Base-by-base conservation (phyloP, 2,329 filamentous ascomycete species). In the Pyrenophora seminiperda region DNA sequence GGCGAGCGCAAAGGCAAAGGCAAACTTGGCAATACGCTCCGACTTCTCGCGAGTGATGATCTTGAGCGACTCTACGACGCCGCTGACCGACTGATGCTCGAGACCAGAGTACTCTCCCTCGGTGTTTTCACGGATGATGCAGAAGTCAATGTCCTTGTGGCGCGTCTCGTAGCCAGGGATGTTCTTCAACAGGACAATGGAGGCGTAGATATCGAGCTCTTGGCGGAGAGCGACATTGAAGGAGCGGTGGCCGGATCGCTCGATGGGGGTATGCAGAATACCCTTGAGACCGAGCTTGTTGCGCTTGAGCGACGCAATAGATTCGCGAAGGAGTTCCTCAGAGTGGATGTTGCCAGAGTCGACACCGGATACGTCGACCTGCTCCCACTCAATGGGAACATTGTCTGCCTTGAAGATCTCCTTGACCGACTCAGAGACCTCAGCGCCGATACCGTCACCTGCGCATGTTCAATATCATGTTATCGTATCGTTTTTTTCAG, bases 91-190 rank as follows among this genome's bases (percentile, higher is more conserved):
- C 83, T 97, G 93, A 82, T 99, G 94, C 84, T 99, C 94, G 57
- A 99, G 87, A 56, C 94, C 94, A 61, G 91, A 97, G 84, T 99
- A 99, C 83, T 99, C 94, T 73, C 94, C 94, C 84, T 99, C 94
- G 73, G 94, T 99, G 84, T 99, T 99, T 83, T 99, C 94, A 80
- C 94, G 94, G 79, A 99, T 97, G 79, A 99, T 97, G 86, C 92
- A 96, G 66, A 97, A 86, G 77, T 99, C 94, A 75, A 99, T 90
- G 77, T 94, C 85, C 78, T 96, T 88, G 84, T 99, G 94, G 75
- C 94, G 91, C 59, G 94, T 99, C 79, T 94, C 80, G 83, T 97
- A 97, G 71, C 94, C 94, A 68, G 94, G 94, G 71, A 99, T 97
- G 83, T 99, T 99, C 88, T 97, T 97, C 83, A 99, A 92, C 65